Evolutionary conservation across 2,329 filamentous ascomycete species (phyloP).

Genomic region (Huntiella moniliformis): DNA sequence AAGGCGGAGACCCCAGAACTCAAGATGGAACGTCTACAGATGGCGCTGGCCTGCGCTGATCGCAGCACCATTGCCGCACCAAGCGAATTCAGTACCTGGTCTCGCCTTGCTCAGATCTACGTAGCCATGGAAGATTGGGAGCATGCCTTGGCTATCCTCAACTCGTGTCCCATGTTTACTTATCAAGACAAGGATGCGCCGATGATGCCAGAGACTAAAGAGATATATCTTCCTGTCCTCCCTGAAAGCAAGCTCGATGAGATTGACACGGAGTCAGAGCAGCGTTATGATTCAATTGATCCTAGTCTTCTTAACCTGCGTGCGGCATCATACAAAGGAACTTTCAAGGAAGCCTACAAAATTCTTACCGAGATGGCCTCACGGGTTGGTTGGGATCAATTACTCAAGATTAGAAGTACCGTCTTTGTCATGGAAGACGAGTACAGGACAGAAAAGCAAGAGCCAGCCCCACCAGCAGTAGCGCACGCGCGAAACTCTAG

Average conservation of each 20-base stretch:
- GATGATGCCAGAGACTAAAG: slow-evolving; percentile 78
- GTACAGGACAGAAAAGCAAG: slow-evolving; percentile 74
- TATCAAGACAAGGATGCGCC: slow-evolving; percentile 97
- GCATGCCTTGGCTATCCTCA: slow-evolving; percentile 79
- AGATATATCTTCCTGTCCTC: slow-evolving; percentile 71
- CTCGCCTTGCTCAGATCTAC: slow-evolving; percentile 80
- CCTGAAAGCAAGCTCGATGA: slow-evolving; percentile 84
- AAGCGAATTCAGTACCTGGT: slow-evolving; percentile 95
- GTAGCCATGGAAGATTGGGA: slow-evolving; percentile 93
- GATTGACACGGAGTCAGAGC: slow-evolving; percentile 78
- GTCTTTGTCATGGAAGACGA: slow-evolving; percentile 99
- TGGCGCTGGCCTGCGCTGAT: slow-evolving; percentile 86
- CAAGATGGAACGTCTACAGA: slow-evolving; percentile 51
- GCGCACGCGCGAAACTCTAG: slow-evolving; percentile 45
- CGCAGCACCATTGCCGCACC: slow-evolving; percentile 86
- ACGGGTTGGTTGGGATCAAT: slow-evolving; percentile 93
- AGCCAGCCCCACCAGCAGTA: slow-evolving; percentile 18
- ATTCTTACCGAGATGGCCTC: slow-evolving; percentile 90
- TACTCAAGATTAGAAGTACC: slow-evolving; percentile 83
- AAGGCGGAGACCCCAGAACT: slow-evolving; percentile 33
- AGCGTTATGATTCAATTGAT: slow-evolving; percentile 73
- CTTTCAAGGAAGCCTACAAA: slow-evolving; percentile 85
- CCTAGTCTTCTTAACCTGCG: slow-evolving; percentile 70
- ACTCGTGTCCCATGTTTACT: slow-evolving; percentile 99
- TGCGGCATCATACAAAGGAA: slow-evolving; percentile 80